Evolutionary conservation across 108 stramenopile species (phyloP).

Genomic region (Stephanodiscus minutulus): DNA sequence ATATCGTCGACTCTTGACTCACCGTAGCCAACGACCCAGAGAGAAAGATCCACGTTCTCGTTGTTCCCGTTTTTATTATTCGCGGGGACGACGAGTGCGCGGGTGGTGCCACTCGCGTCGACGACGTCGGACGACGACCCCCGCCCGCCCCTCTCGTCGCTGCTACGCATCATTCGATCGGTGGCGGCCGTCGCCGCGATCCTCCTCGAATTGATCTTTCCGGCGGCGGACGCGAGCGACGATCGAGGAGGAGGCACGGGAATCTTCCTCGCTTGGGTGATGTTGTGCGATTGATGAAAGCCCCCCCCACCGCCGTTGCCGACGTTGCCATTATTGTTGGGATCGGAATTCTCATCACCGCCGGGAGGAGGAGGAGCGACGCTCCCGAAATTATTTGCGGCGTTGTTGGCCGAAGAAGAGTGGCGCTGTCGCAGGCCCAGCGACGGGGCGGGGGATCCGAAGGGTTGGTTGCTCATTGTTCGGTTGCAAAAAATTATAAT

Average conservation of each 20-base stretch:
- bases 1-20: not conserved
- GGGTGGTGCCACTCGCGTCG: not conserved
- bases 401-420: not conserved
- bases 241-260: not conserved
- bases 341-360: conserved; percentile 15
- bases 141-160: not conserved
- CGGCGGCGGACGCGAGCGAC: conserved; percentile 2
- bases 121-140: not conserved
- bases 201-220: not conserved
- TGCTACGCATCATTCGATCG: not conserved
- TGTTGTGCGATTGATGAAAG: no score
- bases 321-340: not conserved
- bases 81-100: conserved; percentile 9
- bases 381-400: not conserved
- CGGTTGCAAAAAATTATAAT: no score
- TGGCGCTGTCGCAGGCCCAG: conserved; percentile 11
- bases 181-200: no score
- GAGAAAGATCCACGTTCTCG: conserved; percentile 21
- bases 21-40: conserved; percentile 37
- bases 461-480: not conserved
- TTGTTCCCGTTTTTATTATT: not conserved
- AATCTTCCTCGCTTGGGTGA: not conserved
- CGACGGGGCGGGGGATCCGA: not conserved
- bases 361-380: not conserved
- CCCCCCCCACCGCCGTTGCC: not conserved